Evolutionary conservation across 495 filamentous ascomycete species (phyloP), one percentile per base, ranked within the genome.

Genomic region (Talaromyces stipitatus): DNA sequence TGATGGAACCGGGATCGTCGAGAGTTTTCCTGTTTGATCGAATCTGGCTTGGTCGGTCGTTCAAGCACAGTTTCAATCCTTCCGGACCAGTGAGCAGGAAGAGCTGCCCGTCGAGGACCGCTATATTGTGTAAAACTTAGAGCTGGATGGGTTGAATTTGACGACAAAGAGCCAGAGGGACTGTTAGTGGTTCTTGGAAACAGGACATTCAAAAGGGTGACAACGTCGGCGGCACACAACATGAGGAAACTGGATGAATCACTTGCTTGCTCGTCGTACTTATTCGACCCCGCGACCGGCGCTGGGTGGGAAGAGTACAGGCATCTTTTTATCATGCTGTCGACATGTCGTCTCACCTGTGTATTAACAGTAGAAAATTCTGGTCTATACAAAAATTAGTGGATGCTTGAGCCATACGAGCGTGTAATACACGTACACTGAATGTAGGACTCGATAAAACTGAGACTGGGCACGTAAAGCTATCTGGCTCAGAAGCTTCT

Each of bases 401-500:
- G 11, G 41, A 4, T 46, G 43, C 12, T 48, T 7, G 45, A 26
- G 22, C 8, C 5, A 24, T 48, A 2, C 14, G 41, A 50, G 8
- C 23, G 33, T 48, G 51, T 29, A 28, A 48, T 10, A 4, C 50
- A 43, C 74, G 27, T 66, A 82, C 78, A 76, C 75, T 36, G 78
- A 78, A 22, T 70, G 72, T 18, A 78, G 62, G 33, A 80, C 65
- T 43, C 74, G 70, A 58, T 71, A 76, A 8, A 92, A 87, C 59
- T 85, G 82, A 65, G 86, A 86, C 57, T 92, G 87, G 53, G 89
- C 83, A 32, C 85, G 83, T 60, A 85, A 79, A 29, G 86, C 89
- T 58, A 96, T 85, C 62, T 89, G 83, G 63, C 88, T 90, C 52
- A 98, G 80, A 55, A 98, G 88, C 67, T 87, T 90, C 63, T 95